phyloP scores from a whole-genome alignment of 805 yeast species.

The Ogataea pilisensis region DNA sequence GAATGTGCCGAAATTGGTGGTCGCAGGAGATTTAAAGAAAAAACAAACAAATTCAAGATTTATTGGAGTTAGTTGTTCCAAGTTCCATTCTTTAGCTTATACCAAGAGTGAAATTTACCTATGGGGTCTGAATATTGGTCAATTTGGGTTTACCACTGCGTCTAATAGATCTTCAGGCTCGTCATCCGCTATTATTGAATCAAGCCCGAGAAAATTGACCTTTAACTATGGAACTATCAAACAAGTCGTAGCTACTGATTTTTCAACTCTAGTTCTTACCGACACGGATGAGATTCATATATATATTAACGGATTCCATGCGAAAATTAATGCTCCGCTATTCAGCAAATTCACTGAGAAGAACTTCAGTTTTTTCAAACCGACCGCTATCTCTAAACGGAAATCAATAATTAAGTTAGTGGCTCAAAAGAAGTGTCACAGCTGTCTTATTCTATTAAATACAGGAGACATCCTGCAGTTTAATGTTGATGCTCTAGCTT shows the following conservation, averaged over 20 bases:
- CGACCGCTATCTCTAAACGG: constrained; percentile 43
- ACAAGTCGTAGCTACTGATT: constrained; percentile 60
- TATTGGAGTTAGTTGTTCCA: constrained; percentile 56
- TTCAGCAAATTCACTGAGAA: constrained; percentile 33
- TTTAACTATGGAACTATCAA: constrained; percentile 47
- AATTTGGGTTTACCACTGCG: constrained; percentile 54
- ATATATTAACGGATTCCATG: constrained; percentile 52
- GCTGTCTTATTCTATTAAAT: constrained; percentile 47
- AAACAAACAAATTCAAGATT: constrained; percentile 17
- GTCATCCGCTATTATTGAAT: constrained; percentile 15
- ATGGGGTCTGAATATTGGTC: constrained; percentile 85
- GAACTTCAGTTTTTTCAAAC: constrained; percentile 52
- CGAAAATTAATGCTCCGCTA: constrained; percentile 38
- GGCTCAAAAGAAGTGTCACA: constrained; percentile 36
- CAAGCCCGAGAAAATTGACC: constrained; percentile 25
- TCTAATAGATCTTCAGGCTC: constrained; percentile 18
- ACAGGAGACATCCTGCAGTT: constrained; percentile 56
- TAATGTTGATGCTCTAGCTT: constrained; percentile 21
- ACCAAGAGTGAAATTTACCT: constrained; percentile 44
- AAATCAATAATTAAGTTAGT: constrained; percentile 31
- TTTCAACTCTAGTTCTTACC: constrained; percentile 63
- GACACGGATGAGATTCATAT: constrained; percentile 58
- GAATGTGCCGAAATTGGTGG: constrained; percentile 36
- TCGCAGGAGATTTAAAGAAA: constrained; percentile 40
- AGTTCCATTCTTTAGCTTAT: constrained; percentile 63